These are phyloP conservation scores for Euphorbia tirucalli DNA, from an alignment of 345 rosid species.

Conservation along the genomic window DNA sequence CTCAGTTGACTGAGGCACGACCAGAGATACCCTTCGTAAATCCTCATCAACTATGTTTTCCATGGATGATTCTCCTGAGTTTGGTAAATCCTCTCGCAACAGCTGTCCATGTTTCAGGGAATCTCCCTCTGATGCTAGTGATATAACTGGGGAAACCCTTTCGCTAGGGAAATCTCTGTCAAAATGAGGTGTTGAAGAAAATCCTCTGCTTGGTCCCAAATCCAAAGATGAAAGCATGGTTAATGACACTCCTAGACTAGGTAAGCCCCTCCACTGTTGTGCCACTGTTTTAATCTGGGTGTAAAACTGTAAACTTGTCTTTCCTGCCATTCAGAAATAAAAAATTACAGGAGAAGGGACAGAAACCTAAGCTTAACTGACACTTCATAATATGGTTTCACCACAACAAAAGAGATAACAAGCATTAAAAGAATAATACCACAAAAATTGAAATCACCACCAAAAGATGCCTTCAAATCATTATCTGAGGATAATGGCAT, in stretches of 20 bases:
- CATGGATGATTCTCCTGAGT: no score
- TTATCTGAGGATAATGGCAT: constrained; percentile 94
- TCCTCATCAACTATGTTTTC: no score
- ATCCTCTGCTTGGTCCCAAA: constrained; percentile 22
- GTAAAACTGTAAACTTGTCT: constrained; percentile 40
- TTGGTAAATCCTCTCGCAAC: constrained; percentile 24
- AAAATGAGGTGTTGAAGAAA: constrained; percentile 33
- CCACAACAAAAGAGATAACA: constrained; percentile 1
- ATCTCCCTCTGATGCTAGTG: constrained; percentile 27
- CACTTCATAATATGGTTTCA: constrained; percentile 2
- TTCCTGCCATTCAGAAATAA: no score
- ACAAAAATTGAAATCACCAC: constrained; percentile 33
- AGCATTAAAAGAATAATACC: constrained; percentile 26
- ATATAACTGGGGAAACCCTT: not conserved
- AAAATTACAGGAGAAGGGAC: no score
- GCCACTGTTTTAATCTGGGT: constrained; percentile 42
- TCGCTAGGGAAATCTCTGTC: constrained; percentile 16
- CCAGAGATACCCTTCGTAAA: no score
- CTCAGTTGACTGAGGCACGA: no score
- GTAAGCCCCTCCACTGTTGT: constrained; percentile 40
- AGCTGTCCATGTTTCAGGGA: constrained; percentile 23
- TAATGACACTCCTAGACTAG: constrained; percentile 20
- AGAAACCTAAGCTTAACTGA: no score
- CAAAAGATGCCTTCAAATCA: constrained; percentile 88
- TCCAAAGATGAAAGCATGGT: constrained; percentile 1